A percentile compares a stretch with the other conserved stretches of the same genome.
Evolutionary conservation across 2,329 filamentous ascomycete species (phyloP).

Genomic region (Colletotrichum shisoi): DNA sequence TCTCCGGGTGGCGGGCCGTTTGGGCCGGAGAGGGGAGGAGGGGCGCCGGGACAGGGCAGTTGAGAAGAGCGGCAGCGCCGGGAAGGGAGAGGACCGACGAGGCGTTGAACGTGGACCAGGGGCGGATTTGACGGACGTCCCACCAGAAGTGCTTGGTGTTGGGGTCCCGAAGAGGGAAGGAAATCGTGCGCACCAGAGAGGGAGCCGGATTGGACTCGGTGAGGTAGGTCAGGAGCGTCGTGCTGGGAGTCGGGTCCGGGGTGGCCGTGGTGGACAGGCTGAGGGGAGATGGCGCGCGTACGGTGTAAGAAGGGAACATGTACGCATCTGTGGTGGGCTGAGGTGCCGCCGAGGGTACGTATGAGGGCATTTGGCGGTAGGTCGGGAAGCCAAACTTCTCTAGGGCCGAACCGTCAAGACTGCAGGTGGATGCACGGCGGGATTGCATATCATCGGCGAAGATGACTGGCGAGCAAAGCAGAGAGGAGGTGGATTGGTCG

Average conservation of each 20-base stretch:
- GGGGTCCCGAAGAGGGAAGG: slow-evolving; percentile 70
- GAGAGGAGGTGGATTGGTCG: slow-evolving; percentile 50
- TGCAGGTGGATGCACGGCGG: slow-evolving; percentile 71
- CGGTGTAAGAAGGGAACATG: slow-evolving; percentile 56
- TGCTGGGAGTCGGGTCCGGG: slow-evolving; percentile 62
- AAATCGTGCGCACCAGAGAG: slow-evolving; percentile 80
- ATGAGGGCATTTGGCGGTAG: slow-evolving; percentile 76
- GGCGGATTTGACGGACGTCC: slow-evolving; percentile 87
- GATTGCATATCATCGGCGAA: slow-evolving; percentile 58
- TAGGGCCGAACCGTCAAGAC: slow-evolving; percentile 70
- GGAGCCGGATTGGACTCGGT: slow-evolving; percentile 82
- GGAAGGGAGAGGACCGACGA: slow-evolving; percentile 75
- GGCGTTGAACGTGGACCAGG: slow-evolving; percentile 82
- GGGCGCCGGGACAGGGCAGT: slow-evolving; percentile 69
- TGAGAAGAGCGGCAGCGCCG: slow-evolving; percentile 75
- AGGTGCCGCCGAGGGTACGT: slow-evolving; percentile 50
- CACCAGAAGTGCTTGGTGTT: slow-evolving; percentile 91
- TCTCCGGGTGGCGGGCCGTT: slow-evolving; percentile 75
- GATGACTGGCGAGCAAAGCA: slow-evolving; percentile 73
- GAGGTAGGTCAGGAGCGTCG: slow-evolving; percentile 80
- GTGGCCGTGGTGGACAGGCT: slow-evolving; percentile 51
- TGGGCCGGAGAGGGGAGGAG: slow-evolving; percentile 67
- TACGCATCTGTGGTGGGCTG: slow-evolving; percentile 53
- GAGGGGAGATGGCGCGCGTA: slow-evolving; percentile 57
- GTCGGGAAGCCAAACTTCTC: slow-evolving; percentile 83